These are phyloP conservation scores for Primulina eburnea DNA, from an alignment of 257 asterid species.

Conservation along the genomic window DNA sequence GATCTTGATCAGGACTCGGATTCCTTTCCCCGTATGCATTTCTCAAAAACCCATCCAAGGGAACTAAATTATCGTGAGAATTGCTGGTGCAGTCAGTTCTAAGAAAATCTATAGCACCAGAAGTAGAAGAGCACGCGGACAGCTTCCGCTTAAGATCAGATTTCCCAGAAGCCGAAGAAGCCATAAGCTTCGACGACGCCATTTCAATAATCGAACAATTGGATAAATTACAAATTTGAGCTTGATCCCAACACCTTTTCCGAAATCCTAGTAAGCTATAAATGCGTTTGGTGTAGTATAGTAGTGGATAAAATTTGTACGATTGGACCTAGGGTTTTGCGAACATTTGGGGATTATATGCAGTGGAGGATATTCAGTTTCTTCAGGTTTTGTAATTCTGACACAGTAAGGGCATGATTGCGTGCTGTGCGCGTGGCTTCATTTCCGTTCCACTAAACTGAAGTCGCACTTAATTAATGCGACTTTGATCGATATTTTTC, in stretches of 20 bases:
- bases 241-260: constrained; percentile 18
- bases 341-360: constrained; percentile 23
- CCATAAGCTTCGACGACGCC: constrained; percentile 51
- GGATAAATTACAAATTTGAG: constrained; percentile 10
- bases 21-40: constrained; percentile 26
- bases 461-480: too few relatives aligned
- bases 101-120: constrained; percentile 35
- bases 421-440: too few relatives aligned
- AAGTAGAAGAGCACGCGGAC: constrained; percentile 33
- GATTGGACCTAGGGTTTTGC: constrained; percentile 36
- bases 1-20: constrained; percentile 31
- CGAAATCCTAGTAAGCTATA: neutral
- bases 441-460: too few relatives aligned
- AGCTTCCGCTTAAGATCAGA: constrained; percentile 52
- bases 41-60: constrained; percentile 35
- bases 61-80: constrained; percentile 28
- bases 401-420: neutral
- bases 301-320: neutral
- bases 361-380: constrained; percentile 21
- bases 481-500: too few relatives aligned
- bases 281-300: neutral
- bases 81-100: constrained; percentile 29
- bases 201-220: constrained; percentile 16
- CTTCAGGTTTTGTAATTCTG: constrained; percentile 13
- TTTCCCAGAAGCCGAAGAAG: constrained; percentile 41